phyloP scores from a whole-genome alignment of 805 yeast species.

The Candida lessepsii region DNA sequence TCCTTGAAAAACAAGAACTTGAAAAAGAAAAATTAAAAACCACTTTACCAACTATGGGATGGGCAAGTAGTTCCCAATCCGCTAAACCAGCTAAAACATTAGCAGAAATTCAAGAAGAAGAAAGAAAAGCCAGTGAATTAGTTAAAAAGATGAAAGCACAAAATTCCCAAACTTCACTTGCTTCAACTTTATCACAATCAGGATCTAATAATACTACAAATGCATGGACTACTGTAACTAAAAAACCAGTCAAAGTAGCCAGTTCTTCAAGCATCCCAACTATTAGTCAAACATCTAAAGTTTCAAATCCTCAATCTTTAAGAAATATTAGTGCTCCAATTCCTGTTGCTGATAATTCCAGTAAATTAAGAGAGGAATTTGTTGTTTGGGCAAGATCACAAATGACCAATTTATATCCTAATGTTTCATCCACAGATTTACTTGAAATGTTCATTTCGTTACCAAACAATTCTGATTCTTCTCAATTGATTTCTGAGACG shows the following conservation, averaged over 20 bases:
- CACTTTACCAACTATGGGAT: constrained; percentile 43
- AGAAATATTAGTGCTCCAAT: constrained; percentile 36
- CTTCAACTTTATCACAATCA: constrained; percentile 10
- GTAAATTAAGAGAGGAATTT: constrained; percentile 51
- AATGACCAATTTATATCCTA: constrained; percentile 64
- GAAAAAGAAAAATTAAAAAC: constrained; percentile 17
- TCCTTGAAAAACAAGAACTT: constrained; percentile 23
- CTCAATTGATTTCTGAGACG: constrained; percentile 88
- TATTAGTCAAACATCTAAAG: constrained; percentile 19
- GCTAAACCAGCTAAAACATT: constrained; percentile 46
- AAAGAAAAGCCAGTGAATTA: constrained; percentile 38
- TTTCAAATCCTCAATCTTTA: constrained; percentile 34
- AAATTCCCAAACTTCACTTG: constrained; percentile 9
- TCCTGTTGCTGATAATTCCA: constrained; percentile 19
- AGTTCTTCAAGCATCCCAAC: constrained; percentile 13
- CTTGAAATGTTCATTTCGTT: constrained; percentile 76
- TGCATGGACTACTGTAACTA: constrained; percentile 44
- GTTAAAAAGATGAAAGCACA: constrained; percentile 8
- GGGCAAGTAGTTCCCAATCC: constrained; percentile 34
- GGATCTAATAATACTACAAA: constrained; percentile 14
- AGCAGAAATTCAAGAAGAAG: constrained; percentile 64
- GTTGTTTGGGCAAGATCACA: constrained; percentile 70
- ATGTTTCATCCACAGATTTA: constrained; percentile 76
- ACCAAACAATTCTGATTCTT: constrained; percentile 71
- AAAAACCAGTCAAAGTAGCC: constrained; percentile 5